Evolutionary conservation across 2,329 filamentous ascomycete genomes (phyloP).

Genomic region (Monosporascus sp.): DNA sequence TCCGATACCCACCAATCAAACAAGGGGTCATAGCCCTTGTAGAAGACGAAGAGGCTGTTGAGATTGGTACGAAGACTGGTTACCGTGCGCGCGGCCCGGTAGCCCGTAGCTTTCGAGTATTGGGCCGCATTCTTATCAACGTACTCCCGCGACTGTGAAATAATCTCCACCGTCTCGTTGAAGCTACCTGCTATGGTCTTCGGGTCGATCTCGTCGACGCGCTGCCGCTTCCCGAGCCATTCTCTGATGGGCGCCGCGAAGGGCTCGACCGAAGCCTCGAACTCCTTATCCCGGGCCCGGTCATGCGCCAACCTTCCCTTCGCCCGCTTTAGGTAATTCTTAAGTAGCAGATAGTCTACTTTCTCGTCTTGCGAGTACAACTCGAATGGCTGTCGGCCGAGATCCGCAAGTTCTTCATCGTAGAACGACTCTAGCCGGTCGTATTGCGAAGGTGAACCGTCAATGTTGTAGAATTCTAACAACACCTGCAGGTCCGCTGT

Average conservation of each 20-base stretch:
- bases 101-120: slow-evolving; percentile 39
- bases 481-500: slow-evolving; percentile 42
- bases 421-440: slow-evolving; percentile 37
- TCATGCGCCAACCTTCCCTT: slow-evolving; percentile 36
- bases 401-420: slow-evolving; percentile 32
- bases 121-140: slow-evolving; percentile 29
- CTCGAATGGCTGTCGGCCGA: slow-evolving; percentile 31
- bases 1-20: slow-evolving; percentile 53
- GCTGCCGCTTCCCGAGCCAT: slow-evolving; percentile 44
- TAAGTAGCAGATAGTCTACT: slow-evolving; percentile 46
- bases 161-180: slow-evolving; percentile 27
- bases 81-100: slow-evolving; percentile 40
- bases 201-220: slow-evolving; percentile 37
- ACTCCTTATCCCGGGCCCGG: slow-evolving; percentile 29
- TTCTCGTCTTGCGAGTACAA: slow-evolving; percentile 37
- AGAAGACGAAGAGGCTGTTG: slow-evolving; percentile 45
- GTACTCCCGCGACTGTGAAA: slow-evolving; percentile 27
- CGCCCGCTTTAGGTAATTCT: slow-evolving; percentile 38
- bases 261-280: slow-evolving; percentile 35
- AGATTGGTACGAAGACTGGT: slow-evolving; percentile 36
- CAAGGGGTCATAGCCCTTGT: slow-evolving; percentile 48
- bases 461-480: slow-evolving; percentile 43
- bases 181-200: slow-evolving; percentile 39
- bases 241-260: slow-evolving; percentile 37
- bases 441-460: slow-evolving; percentile 36